Conservation (phyloP, 2,329 filamentous ascomycete genomes). For the Huntiella decipiens region DNA sequence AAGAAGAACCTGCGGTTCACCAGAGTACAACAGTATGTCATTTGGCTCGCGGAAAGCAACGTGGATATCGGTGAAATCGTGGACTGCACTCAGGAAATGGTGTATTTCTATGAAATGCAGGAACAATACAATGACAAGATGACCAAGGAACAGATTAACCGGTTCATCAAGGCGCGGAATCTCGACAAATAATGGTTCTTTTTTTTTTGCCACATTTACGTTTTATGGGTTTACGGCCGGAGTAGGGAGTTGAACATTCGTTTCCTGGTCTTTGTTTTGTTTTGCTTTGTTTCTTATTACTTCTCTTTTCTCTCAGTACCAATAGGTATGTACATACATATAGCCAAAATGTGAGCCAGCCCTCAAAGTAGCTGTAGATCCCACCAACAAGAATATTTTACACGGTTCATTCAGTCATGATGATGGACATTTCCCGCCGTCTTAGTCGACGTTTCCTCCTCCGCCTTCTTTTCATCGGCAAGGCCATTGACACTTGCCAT, state of each 20-base stretch:
- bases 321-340: neutral
- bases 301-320: neutral
- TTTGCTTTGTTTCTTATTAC: neutral
- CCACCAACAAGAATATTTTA: neutral
- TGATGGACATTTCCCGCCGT: neutral
- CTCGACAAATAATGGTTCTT: constrained; percentile 28
- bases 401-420: constrained; percentile 9
- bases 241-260: neutral
- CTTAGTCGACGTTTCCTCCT: neutral
- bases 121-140: constrained; percentile 43
- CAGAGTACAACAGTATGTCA: constrained; percentile 43
- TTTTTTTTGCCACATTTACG: constrained; percentile 5
- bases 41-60: constrained; percentile 71
- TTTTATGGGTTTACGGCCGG: neutral
- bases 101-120: constrained; percentile 64
- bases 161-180: constrained; percentile 38
- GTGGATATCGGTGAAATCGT: constrained; percentile 72
- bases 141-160: constrained; percentile 36
- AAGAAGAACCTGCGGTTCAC: constrained; percentile 11
- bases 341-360: neutral
- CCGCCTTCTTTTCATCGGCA: neutral
- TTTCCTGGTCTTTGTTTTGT: neutral
- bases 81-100: constrained; percentile 78
- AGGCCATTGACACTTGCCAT: neutral
- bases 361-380: no score